Base-by-base conservation (phyloP, 192 early-diverging fungal species). In the Spizellomyces sp. region DNA sequence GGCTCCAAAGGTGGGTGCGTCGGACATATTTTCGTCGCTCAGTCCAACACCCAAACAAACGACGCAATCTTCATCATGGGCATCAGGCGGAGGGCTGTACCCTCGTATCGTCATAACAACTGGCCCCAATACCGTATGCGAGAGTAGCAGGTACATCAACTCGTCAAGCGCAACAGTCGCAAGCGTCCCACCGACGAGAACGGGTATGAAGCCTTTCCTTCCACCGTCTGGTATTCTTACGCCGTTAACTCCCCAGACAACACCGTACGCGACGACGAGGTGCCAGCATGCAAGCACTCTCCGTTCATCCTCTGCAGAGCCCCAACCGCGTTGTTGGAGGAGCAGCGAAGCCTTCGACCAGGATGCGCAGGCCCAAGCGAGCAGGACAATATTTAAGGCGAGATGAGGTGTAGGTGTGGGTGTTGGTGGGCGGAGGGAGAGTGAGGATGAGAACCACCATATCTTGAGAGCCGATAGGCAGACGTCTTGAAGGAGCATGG, bases 311-410 rank as follows among this genome's bases (percentile, higher is more conserved):
- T 69, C 69, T 7, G 44, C 45, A 19, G 9, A 45, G 4, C 14
- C 15, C 64, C 12, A 36, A 15, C 58, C 66, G 15, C 45, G 56
- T 17, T 21, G 44, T 14, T 62, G 69, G 5, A 70, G 21, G 44
- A 70, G 69, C 43, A 62, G 58, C 6, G 69, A 61, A 27, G 69
- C 27, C 45, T 70, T 59, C 10, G 59, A 27, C 69, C 69, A 70
- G 43, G 58, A 45, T 5, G 44, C 58, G 42, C 58, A 62, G 8
- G 58, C 69, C 69, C 69, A 70, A 19, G 44, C 69, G 5, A 62
- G 22, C 8, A 44, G 4, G 46, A 70, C 59, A 42, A 15, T 10
- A 7, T 45, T 44, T 6, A 62, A 15, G 2, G 59, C 58, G 4
- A 70, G 58, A 9, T 17, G 60, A 45, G 45, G 21, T 9, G 42